Evolutionary conservation across 2,329 filamentous ascomycete genomes (phyloP), one percentile per base, ranked within the genome.

Genomic region (Xylaria sp.): DNA sequence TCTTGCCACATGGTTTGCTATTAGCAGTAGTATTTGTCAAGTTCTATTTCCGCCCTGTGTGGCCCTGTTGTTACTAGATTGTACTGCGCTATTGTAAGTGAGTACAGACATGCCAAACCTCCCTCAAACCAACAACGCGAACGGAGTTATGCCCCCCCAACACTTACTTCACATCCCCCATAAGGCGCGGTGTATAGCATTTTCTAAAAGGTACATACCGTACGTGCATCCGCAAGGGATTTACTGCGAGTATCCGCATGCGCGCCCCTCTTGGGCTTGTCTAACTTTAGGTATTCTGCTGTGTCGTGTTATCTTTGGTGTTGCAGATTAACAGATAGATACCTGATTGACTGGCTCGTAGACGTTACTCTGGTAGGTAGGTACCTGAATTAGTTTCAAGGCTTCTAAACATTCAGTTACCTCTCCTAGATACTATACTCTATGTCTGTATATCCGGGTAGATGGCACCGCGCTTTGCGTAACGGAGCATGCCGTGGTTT

Each of bases 301-400:
- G 25, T 6, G 15, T 12, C 31, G 25, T 53, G 50, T 42, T 42
- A n/a, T 25, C 21, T 25, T 19, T 46, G 42, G 19, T 28, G 28
- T 35, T 42, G n/a, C 15, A 42, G 45, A 43, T 60, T 53, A 17
- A 43, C n/a, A n/a, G n/a, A n/a, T n/a, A n/a, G n/a, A n/a, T n/a
- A n/a, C n/a, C n/a, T 31, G 28, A 9, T 9, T 31, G 37, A 51
- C 11, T 19, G 12, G 51, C 28, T 23, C 25, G 4, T 38, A 28
- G 21, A 50, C 53, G 28, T 17, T 21, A 19, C 25, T 17, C 23
- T 35, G 50, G 49, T 42, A n/a, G n/a, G n/a, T n/a, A n/a, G n/a
- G n/a, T n/a, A n/a, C n/a, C n/a, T n/a, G n/a, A n/a, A n/a, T n/a
- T n/a, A n/a, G n/a, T n/a, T n/a, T n/a, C n/a, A n/a, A n/a, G n/a